Percentiles rank a stretch among this genome's conserved stretches.
These are phyloP conservation scores for Verticillium tricorpus DNA, from an alignment of 2,329 filamentous ascomycete species.

Conservation along the genomic window DNA sequence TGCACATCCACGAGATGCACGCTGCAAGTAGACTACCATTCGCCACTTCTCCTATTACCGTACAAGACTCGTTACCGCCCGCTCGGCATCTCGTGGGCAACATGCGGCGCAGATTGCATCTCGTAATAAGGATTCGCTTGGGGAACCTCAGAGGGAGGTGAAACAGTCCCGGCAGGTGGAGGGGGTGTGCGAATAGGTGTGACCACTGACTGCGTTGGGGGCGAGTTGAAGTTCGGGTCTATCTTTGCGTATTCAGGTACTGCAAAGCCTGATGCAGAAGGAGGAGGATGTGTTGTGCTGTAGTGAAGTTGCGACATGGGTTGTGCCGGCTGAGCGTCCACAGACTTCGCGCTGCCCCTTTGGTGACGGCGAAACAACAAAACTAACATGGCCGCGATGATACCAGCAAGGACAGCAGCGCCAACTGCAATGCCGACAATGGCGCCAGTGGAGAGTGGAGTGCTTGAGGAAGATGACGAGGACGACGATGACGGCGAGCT, in stretches of 20 bases:
- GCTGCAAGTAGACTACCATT: background rate
- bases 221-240: background rate
- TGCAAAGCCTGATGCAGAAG: background rate
- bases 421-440: constrained; percentile 6
- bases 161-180: background rate
- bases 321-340: background rate
- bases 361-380: constrained; percentile 4
- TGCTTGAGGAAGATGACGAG: constrained; percentile 16
- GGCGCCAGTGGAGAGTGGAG: constrained; percentile 1
- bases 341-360: background rate
- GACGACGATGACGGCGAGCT: background rate
- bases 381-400: constrained; percentile 1
- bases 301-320: background rate
- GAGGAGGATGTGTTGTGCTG: background rate
- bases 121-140: background rate
- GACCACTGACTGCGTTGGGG: background rate
- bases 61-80: background rate
- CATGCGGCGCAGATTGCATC: background rate
- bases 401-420: background rate
- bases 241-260: background rate
- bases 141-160: background rate
- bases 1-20: background rate
- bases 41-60: background rate
- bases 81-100: background rate
- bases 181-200: background rate